Evolutionary conservation across 2,329 filamentous ascomycete species (phyloP).

Genomic region (Fusarium continuum): DNA sequence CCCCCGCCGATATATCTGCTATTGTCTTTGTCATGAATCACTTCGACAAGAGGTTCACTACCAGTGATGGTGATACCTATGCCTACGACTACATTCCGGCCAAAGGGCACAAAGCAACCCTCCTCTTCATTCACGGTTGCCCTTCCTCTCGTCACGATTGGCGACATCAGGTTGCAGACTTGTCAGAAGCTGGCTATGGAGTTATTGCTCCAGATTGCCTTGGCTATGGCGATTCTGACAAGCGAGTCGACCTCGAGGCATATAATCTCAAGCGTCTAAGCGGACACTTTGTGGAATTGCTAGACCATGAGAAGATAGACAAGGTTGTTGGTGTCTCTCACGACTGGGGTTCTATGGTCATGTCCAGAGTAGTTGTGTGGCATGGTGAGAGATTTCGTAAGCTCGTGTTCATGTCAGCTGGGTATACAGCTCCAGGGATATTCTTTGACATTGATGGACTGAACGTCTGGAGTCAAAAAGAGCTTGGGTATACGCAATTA

Average conservation of each 20-base stretch:
- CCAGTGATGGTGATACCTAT: neutral
- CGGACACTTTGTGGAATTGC: slow-evolving; percentile 19
- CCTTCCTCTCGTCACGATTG: slow-evolving; percentile 33
- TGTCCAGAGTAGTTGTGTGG: slow-evolving; percentile 21
- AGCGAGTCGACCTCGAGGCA: slow-evolving; percentile 6
- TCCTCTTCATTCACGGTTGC: slow-evolving; percentile 35
- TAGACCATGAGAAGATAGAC: slow-evolving; percentile 15
- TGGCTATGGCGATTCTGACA: slow-evolving; percentile 36
- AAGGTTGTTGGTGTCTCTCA: slow-evolving; percentile 27
- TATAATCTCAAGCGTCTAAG: slow-evolving; percentile 23
- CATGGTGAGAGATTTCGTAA: slow-evolving; percentile 16
- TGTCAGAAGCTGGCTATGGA: slow-evolving; percentile 26
- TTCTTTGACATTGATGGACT: slow-evolving; percentile 27
- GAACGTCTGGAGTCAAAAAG: slow-evolving; percentile 6
- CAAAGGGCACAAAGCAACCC: neutral
- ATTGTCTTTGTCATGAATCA: neutral
- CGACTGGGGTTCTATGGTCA: slow-evolving; percentile 30
- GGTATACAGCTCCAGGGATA: slow-evolving; percentile 9
- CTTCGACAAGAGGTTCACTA: slow-evolving; percentile 3
- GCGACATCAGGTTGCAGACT: slow-evolving; percentile 19
- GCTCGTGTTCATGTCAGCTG: slow-evolving; percentile 9
- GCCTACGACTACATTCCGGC: slow-evolving; percentile 17
- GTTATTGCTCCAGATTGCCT: slow-evolving; percentile 33
- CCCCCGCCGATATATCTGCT: no score
- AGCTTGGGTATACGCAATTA: slow-evolving; percentile 25